Percentiles rank a stretch among this genome's conserved stretches.
Evolutionary conservation across 225 moss, liverwort and hornwort species (phyloP).

Genomic region (Ulota crispa): DNA sequence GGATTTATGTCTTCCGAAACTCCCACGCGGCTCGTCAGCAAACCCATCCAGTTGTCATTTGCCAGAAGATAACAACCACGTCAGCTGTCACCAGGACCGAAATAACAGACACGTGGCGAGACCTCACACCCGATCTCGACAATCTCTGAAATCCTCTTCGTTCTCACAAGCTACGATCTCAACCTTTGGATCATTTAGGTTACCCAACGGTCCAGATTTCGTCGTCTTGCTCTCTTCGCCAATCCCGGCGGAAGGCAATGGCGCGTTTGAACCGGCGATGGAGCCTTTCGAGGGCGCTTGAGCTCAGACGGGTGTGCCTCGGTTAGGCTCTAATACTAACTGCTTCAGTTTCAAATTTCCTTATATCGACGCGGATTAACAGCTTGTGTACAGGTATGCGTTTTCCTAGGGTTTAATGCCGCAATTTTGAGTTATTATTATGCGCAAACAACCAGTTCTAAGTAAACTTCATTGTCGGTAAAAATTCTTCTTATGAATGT

Average conservation of each 20-base stretch:
- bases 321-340: neutral
- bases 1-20: neutral
- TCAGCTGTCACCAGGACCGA: conserved; percentile 7
- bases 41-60: conserved; percentile 25
- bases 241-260: neutral
- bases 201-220: neutral
- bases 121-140: neutral
- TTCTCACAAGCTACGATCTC: neutral
- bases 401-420: neutral
- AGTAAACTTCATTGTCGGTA: neutral
- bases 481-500: neutral
- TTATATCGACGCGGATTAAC: neutral
- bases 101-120: conserved; percentile 1
- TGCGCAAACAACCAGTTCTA: neutral
- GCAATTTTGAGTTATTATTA: neutral
- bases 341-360: neutral
- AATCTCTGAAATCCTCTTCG: neutral
- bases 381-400: neutral
- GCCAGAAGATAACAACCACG: neutral
- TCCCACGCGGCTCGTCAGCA: neutral
- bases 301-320: conserved; percentile 10
- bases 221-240: neutral
- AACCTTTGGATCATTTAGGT: neutral
- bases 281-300: neutral
- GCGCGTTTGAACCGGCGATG: neutral